A percentile compares a stretch with the other conserved stretches of the same genome.
Conservation (phyloP, 805 yeast species). For the Wickerhamiella brachini region DNA sequence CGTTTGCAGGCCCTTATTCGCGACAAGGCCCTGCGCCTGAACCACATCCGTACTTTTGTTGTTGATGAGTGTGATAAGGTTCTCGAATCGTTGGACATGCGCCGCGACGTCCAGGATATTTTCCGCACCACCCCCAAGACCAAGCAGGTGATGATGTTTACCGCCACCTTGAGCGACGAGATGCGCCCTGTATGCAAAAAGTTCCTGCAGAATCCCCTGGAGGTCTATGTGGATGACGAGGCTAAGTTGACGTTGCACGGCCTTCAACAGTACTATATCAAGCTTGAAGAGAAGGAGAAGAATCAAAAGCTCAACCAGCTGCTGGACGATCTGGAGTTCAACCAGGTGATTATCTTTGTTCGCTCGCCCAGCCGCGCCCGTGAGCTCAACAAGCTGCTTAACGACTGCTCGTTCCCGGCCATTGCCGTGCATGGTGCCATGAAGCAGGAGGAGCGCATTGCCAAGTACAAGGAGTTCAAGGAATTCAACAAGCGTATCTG, state of each 20-base stretch:
- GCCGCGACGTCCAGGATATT: constrained; percentile 96
- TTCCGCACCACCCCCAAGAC: constrained; percentile 96
- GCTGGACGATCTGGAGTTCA: constrained; percentile 87
- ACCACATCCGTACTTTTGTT: constrained; percentile 85
- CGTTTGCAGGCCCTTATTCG: constrained; percentile 88
- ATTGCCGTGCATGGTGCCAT: constrained; percentile 92
- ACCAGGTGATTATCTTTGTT: constrained; percentile 95
- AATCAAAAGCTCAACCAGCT: constrained; percentile 84
- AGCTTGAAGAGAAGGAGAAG: constrained; percentile 81
- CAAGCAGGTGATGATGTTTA: constrained; percentile 98
- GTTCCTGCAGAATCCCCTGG: constrained; percentile 96
- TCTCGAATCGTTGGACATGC: constrained; percentile 80
- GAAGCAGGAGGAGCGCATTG: constrained; percentile 96
- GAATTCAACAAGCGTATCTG: constrained; percentile 98
- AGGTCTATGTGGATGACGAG: constrained; percentile 94
- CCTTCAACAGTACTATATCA: constrained; percentile 89
- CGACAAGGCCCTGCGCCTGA: constrained; percentile 76
- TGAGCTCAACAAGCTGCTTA: constrained; percentile 75
- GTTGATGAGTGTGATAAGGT: constrained; percentile 98
- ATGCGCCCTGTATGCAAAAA: constrained; percentile 94
- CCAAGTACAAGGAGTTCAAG: constrained; percentile 87
- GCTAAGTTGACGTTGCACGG: constrained; percentile 96
- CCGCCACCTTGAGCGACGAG: constrained; percentile 89
- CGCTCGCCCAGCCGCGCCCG: constrained; percentile 84
- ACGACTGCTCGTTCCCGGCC: constrained; percentile 91